Conservation (phyloP, 106 monocot genomes). For the Dendrobium officinale region DNA sequence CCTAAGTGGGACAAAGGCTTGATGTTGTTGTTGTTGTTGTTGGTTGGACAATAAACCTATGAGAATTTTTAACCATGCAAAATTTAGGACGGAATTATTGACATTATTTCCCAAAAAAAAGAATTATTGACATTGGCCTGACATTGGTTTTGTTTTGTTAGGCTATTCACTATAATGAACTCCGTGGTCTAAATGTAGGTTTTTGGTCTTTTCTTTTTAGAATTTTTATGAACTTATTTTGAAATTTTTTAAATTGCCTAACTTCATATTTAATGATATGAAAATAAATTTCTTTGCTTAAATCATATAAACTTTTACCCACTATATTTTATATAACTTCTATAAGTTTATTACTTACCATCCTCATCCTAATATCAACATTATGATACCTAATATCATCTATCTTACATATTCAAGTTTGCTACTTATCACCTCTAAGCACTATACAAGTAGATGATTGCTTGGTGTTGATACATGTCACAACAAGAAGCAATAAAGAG, state of each 20-base stretch:
- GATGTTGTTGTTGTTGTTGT: not conserved
- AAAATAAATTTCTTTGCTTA: not conserved
- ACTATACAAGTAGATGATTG: too few relatives aligned
- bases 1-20: too few relatives aligned
- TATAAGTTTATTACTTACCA: too few relatives aligned
- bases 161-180: not conserved
- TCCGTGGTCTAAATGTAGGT: not conserved
- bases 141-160: not conserved
- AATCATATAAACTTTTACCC: too few relatives aligned
- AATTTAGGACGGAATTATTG: not conserved
- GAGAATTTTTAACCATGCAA: not conserved
- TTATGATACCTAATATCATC: too few relatives aligned
- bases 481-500: too few relatives aligned
- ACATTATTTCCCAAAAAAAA: not conserved
- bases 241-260: not conserved
- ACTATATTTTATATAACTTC: too few relatives aligned
- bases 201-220: not conserved
- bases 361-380: too few relatives aligned
- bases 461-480: too few relatives aligned
- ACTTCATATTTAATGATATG: not conserved
- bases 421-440: too few relatives aligned
- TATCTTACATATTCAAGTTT: too few relatives aligned
- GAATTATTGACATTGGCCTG: conserved; percentile 1
- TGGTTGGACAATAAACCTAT: not conserved
- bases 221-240: not conserved